Percentiles rank a stretch among this genome's conserved stretches.
phyloP scores from a whole-genome alignment of 2,329 filamentous ascomycete genomes.

The Plenodomus tracheiphilus region DNA sequence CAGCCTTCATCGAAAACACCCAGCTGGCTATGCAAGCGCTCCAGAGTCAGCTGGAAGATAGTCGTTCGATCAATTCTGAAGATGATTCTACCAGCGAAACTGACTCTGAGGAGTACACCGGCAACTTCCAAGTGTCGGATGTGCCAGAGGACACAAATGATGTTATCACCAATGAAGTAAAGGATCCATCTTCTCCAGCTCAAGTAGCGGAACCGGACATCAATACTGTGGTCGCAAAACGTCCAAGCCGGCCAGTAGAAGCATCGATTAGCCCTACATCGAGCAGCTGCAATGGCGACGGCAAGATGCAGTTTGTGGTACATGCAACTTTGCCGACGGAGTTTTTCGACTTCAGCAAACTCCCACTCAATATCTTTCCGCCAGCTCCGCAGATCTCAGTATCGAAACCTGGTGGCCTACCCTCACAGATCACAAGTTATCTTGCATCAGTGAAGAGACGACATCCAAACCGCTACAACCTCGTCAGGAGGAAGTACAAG shows the following conservation, averaged over 20 bases:
- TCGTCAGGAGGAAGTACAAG: slow-evolving; percentile 48
- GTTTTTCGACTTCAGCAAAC: slow-evolving; percentile 22
- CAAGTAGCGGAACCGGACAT: not conserved
- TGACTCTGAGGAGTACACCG: not conserved
- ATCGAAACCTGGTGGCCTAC: slow-evolving; percentile 17
- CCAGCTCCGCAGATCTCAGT: slow-evolving; percentile 29
- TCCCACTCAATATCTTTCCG: slow-evolving; percentile 29
- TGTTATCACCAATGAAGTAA: not conserved
- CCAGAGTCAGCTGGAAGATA: slow-evolving; percentile 47
- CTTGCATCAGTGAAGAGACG: slow-evolving; percentile 32
- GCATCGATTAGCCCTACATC: not conserved
- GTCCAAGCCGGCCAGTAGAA: not conserved
- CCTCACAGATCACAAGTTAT: slow-evolving; percentile 33
- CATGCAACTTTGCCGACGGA: not conserved
- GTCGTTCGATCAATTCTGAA: slow-evolving; percentile 22
- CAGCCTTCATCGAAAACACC: slow-evolving; percentile 47
- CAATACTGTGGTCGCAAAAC: not conserved
- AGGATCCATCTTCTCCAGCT: not conserved
- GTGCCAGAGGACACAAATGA: not conserved
- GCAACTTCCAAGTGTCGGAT: not conserved
- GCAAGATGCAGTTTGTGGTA: no score
- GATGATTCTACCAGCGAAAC: slow-evolving; percentile 9
- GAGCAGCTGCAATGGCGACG: no score
- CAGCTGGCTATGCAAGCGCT: slow-evolving; percentile 47
- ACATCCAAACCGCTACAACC: slow-evolving; percentile 38